A percentile compares a stretch with the other conserved stretches of the same genome.
Conservation (phyloP, 176 grass and related monocot genomes). For the Pharus latifolius region DNA sequence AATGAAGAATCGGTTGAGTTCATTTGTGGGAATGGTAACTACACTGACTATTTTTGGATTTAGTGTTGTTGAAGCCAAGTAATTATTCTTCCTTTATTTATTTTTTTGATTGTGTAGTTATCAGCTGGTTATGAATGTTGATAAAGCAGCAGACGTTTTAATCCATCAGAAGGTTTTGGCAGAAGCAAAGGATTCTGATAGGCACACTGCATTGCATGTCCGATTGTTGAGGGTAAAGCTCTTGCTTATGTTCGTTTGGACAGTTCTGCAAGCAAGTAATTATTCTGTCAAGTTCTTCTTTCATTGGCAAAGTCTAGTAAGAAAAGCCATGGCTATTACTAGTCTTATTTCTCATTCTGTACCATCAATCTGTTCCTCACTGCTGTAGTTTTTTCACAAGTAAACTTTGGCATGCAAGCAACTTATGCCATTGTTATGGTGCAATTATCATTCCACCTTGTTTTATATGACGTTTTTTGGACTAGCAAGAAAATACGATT, state of each 20-base stretch:
- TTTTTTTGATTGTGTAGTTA: conserved; percentile 43
- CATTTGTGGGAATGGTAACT: background rate
- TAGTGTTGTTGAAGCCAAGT: conserved; percentile 7
- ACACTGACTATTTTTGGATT: background rate
- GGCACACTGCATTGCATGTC: conserved; percentile 54
- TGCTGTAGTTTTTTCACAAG: background rate
- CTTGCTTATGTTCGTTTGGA: conserved; percentile 13
- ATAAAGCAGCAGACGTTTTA: conserved; percentile 62
- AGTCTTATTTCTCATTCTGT: background rate
- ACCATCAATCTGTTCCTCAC: background rate
- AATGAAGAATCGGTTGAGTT: background rate
- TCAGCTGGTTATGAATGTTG: conserved; percentile 71
- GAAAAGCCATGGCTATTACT: background rate
- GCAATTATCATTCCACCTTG: background rate
- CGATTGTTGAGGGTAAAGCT: conserved; percentile 69
- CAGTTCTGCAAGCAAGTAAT: conserved; percentile 3
- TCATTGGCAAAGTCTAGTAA: background rate
- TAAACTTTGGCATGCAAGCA: conserved; percentile 1
- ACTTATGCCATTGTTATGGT: background rate
- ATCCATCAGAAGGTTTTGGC: conserved; percentile 59
- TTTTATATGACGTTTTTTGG: background rate
- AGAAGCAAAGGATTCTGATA: conserved; percentile 74
- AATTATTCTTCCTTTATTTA: conserved; percentile 14
- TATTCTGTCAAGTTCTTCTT: background rate
- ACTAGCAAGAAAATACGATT: background rate